Percentiles rank a stretch among this genome's conserved stretches.
Conservation (phyloP, 768 basidiomycete species). For the Phaeotremella skinneri region DNA sequence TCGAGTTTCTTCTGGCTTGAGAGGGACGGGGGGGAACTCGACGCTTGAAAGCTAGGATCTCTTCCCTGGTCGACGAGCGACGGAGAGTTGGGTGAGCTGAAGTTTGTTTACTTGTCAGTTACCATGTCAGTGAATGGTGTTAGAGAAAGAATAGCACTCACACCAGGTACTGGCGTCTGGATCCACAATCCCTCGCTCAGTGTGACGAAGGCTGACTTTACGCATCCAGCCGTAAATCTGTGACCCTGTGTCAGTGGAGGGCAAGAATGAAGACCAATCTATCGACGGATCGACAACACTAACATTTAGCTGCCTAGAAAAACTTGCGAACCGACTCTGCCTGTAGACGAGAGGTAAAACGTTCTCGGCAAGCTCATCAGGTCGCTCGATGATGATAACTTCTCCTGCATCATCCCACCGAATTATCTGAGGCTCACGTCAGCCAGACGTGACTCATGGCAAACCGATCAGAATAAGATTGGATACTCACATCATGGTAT, state of each 20-base stretch:
- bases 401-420: constrained; percentile 91
- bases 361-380: constrained; percentile 88
- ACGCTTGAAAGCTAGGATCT: constrained; percentile 91
- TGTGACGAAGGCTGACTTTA: constrained; percentile 81
- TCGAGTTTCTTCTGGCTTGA: constrained; percentile 13
- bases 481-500: constrained; percentile 71
- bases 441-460: constrained; percentile 7
- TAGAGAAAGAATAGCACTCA: constrained; percentile 59
- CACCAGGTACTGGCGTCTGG: constrained; percentile 97
- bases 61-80: constrained; percentile 82
- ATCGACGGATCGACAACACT: constrained; percentile 49
- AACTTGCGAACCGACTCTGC: constrained; percentile 94
- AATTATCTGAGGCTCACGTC: constrained; percentile 63
- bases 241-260: constrained; percentile 15
- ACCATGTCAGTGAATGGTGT: constrained; percentile 13
- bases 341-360: constrained; percentile 91
- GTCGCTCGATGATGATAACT: constrained; percentile 91
- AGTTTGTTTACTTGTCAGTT: constrained; percentile 13
- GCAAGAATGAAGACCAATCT: neutral
- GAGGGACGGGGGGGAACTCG: constrained; percentile 77
- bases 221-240: constrained; percentile 99
- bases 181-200: constrained; percentile 91
- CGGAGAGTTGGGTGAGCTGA: constrained; percentile 87
- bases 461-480: neutral
- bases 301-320: constrained; percentile 95